A percentile compares a stretch with the other conserved stretches of the same genome.
Conservation (phyloP, 306 rosid species). For the Pterocarpus santalinus region DNA sequence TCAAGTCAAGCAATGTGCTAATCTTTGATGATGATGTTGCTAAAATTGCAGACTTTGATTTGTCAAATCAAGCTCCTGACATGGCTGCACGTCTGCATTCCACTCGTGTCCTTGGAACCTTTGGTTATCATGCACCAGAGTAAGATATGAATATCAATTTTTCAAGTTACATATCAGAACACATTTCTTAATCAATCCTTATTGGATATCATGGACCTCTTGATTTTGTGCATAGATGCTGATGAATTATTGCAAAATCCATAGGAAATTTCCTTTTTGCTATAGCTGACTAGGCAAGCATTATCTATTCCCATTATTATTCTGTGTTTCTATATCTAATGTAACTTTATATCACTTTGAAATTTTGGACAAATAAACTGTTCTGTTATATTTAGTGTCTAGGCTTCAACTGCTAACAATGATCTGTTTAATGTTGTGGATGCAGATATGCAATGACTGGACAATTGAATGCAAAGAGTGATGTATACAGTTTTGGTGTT, state of each 20-base stretch:
- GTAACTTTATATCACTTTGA: not conserved
- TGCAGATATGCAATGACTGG: conserved; percentile 98
- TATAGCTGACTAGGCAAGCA: conserved; percentile 23
- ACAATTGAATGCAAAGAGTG: conserved; percentile 94
- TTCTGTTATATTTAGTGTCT: conserved; percentile 13
- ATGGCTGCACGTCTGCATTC: conserved; percentile 99
- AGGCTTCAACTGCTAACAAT: conserved; percentile 19
- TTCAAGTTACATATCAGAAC: conserved; percentile 23
- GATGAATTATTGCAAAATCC: conserved; percentile 34
- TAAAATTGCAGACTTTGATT: conserved; percentile 94
- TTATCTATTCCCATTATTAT: conserved; percentile 5
- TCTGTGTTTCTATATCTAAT: conserved; percentile 32
- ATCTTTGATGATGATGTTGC: conserved; percentile 92
- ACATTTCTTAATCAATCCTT: conserved; percentile 23
- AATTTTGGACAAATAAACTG: conserved; percentile 1
- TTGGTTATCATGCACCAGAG: conserved; percentile 99
- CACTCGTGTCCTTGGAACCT: conserved; percentile 95
- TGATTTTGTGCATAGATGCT: conserved; percentile 11
- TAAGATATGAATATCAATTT: conserved; percentile 55
- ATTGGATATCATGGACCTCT: conserved; percentile 19
- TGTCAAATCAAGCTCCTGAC: conserved; percentile 98
- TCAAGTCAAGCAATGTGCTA: conserved; percentile 93
- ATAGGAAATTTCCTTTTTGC: conserved; percentile 34
- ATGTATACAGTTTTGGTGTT: conserved; percentile 95
- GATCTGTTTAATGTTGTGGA: conserved; percentile 45